Conservation (phyloP, 2,329 filamentous ascomycete genomes). For the Aspergillus japonicus region DNA sequence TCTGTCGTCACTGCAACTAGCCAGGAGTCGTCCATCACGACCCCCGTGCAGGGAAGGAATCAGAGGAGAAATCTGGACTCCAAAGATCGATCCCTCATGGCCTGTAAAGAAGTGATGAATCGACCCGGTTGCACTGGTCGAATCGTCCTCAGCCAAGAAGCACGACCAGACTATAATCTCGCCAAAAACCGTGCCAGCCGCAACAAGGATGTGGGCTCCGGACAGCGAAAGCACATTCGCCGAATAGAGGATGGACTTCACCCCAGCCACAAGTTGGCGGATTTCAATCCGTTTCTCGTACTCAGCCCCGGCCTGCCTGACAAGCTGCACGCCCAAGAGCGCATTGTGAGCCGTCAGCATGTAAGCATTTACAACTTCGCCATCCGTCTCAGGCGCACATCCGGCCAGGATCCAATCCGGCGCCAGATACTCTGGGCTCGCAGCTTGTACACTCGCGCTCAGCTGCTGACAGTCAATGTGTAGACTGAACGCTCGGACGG, state of each 20-base stretch:
- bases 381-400: constrained; percentile 36
- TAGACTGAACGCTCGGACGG: constrained; percentile 47
- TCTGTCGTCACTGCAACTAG: constrained; percentile 92
- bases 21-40: constrained; percentile 62
- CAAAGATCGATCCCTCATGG: constrained; percentile 93
- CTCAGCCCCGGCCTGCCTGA: constrained; percentile 15
- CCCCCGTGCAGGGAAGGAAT: constrained; percentile 42
- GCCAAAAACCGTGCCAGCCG: constrained; percentile 89
- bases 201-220: constrained; percentile 64
- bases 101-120: constrained; percentile 60
- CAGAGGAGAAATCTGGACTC: constrained; percentile 71
- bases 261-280: constrained; percentile 48
- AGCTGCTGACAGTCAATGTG: constrained; percentile 16
- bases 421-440: constrained; percentile 47
- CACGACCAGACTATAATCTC: constrained; percentile 90
- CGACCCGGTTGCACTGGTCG: constrained; percentile 29
- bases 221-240: constrained; percentile 69
- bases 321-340: constrained; percentile 54
- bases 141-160: constrained; percentile 31
- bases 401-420: constrained; percentile 79
- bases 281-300: constrained; percentile 28
- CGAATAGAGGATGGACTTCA: constrained; percentile 83
- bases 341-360: constrained; percentile 88
- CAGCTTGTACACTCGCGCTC: constrained; percentile 25
- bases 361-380: constrained; percentile 47